Evolutionary conservation across 495 filamentous ascomycete species (phyloP).

Genomic region (Penicillium soppii): DNA sequence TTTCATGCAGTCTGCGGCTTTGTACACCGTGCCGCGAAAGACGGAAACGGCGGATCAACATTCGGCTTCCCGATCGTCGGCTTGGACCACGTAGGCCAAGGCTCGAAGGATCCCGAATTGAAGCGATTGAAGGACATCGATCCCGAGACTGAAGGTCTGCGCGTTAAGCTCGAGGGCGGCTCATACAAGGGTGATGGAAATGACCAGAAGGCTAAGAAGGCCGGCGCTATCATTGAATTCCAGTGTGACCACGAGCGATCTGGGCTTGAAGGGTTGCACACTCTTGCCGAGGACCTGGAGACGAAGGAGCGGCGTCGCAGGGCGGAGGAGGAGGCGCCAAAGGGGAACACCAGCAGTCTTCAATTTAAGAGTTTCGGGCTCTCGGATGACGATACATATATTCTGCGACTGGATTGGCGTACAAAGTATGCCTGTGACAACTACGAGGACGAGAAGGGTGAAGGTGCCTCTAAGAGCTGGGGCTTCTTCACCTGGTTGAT

Average conservation of each 20-base stretch:
- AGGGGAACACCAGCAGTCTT: slow-evolving; percentile 54
- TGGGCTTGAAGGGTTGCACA: slow-evolving; percentile 66
- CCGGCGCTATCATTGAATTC: slow-evolving; percentile 79
- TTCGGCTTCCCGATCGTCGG: slow-evolving; percentile 73
- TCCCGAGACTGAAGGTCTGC: slow-evolving; percentile 63
- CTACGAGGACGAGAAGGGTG: slow-evolving; percentile 44
- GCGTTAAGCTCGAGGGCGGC: slow-evolving; percentile 68
- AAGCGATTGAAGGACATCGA: slow-evolving; percentile 64
- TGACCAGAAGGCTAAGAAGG: slow-evolving; percentile 47
- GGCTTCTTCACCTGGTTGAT: slow-evolving; percentile 98
- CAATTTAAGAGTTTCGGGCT: slow-evolving; percentile 66
- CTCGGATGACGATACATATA: slow-evolving; percentile 47
- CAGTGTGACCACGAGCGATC: slow-evolving; percentile 68
- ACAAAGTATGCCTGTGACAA: slow-evolving; percentile 83
- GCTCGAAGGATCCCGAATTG: slow-evolving; percentile 56
- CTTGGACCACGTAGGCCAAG: slow-evolving; percentile 54
- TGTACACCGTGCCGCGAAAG: slow-evolving; percentile 44
- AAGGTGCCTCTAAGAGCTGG: slow-evolving; percentile 54
- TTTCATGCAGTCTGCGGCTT: slow-evolving; percentile 72
- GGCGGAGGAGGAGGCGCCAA: slow-evolving; percentile 19
- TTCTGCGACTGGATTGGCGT: slow-evolving; percentile 74
- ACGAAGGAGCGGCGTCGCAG: slow-evolving; percentile 24
- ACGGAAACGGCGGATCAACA: slow-evolving; percentile 33
- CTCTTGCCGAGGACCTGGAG: slow-evolving; percentile 32
- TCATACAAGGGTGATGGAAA: slow-evolving; percentile 46